Evolutionary conservation across 768 basidiomycete species (phyloP), one percentile per base, ranked within the genome.

Genomic region (Kwoniella europaea): DNA sequence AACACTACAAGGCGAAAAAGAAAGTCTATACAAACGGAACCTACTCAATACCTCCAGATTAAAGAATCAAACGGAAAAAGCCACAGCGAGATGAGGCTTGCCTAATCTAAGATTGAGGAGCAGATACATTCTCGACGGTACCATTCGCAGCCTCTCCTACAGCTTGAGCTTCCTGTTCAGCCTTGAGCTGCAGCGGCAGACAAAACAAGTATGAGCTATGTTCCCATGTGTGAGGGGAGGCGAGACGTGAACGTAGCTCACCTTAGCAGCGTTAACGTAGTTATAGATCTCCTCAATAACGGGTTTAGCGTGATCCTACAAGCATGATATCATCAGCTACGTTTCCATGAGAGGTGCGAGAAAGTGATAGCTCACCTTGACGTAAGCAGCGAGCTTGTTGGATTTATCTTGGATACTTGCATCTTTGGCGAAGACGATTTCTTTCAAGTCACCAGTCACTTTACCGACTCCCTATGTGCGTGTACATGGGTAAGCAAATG

Each of bases 221-320:
- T 22, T 18, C n/a, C 3, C 15, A 42, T 42, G 16, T 44, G 16
- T 35, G 15, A 42, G 50, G 57, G 35, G 35, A 35, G 35, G 35
- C 35, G 35, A 35, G 35, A 1, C 6, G 35, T 35, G 35, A 35
- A 35, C 35, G 35, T 53, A 67, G 44, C 77, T 69, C 58, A 77
- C 80, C 78, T 81, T 81, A 54, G 80, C 77, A 22, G 78, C 76
- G 56, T 79, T 69, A 29, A 81, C 73, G 56, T 78, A 79, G 66
- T 76, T 77, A 74, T 81, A 79, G 43, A 81, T 76, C 65, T 81
- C 79, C 63, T 81, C 80, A 27, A 81, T 75, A 50, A 81, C 72
- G 0, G 80, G 80, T 61, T 81, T 81, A 66, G 77, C 78, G 18
- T 79, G 74, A 74, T 79, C 80, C 79, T 81, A 57, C 15, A 5